phyloP scores from a whole-genome alignment of 257 asterid genomes.

The Scutellaria galericulata region DNA sequence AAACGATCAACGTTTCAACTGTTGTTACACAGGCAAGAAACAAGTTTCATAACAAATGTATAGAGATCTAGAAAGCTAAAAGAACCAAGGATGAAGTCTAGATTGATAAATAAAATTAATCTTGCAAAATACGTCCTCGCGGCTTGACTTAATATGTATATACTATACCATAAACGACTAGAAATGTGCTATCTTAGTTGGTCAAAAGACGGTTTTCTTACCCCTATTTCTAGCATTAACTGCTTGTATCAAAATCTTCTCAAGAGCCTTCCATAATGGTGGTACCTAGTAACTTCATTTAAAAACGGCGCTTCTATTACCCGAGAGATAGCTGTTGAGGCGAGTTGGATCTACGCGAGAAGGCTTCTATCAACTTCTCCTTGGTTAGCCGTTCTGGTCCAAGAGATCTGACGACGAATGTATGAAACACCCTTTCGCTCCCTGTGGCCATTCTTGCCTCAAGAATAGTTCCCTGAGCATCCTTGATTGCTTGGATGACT shows the following conservation, averaged over 20 bases:
- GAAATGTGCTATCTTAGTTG: constrained; percentile 40
- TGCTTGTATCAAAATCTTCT: constrained; percentile 48
- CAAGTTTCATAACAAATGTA: neutral
- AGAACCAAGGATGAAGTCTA: constrained; percentile 7
- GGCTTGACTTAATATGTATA: constrained; percentile 42
- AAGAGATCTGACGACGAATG: constrained; percentile 73
- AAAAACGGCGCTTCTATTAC: constrained; percentile 24
- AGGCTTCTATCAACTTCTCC: constrained; percentile 73
- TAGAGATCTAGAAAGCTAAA: neutral
- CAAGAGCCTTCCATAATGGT: constrained; percentile 36
- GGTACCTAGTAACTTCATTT: constrained; percentile 25
- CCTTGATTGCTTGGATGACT: constrained; percentile 64
- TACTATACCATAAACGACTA: constrained; percentile 41
- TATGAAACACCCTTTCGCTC: constrained; percentile 65
- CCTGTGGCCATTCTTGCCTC: constrained; percentile 69
- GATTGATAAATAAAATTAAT: constrained; percentile 32
- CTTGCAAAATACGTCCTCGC: constrained; percentile 32
- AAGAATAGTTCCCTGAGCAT: constrained; percentile 54
- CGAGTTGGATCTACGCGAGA: constrained; percentile 49
- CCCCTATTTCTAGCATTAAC: constrained; percentile 47
- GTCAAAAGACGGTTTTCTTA: constrained; percentile 31
- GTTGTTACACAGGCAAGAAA: neutral
- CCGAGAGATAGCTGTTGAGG: constrained; percentile 36
- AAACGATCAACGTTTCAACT: neutral
- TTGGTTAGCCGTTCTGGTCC: constrained; percentile 66